Conservation (phyloP, 495 filamentous ascomycete species). For the Hypoxylon lienhwacheense region DNA sequence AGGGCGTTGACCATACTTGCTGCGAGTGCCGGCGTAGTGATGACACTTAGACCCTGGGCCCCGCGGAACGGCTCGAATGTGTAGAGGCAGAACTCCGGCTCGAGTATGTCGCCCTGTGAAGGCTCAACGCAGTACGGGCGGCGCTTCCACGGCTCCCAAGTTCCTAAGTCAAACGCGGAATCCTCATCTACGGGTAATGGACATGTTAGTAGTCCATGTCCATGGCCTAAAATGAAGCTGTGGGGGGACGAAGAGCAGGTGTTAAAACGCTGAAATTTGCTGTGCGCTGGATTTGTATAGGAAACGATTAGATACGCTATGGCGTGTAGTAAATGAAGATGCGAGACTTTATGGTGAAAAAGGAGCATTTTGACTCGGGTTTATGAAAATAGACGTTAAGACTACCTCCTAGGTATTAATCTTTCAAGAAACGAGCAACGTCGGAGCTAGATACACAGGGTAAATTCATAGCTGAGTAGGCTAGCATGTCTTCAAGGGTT, state of each 20-base stretch:
- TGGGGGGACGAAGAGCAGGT: slow-evolving; percentile 1
- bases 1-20: slow-evolving; percentile 38
- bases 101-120: slow-evolving; percentile 3
- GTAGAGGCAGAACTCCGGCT: slow-evolving; percentile 41
- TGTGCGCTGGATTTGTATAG: background rate
- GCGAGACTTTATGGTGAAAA: background rate
- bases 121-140: slow-evolving; percentile 35
- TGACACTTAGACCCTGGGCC: slow-evolving; percentile 37
- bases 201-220: slow-evolving; percentile 3
- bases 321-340: background rate
- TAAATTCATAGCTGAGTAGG: background rate
- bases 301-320: background rate
- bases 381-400: background rate
- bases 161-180: slow-evolving; percentile 15
- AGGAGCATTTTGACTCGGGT: background rate
- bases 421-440: background rate
- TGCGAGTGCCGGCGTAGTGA: slow-evolving; percentile 32
- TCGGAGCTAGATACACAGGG: background rate
- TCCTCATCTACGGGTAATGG: slow-evolving; percentile 26
- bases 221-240: background rate
- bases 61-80: slow-evolving; percentile 38
- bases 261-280: background rate
- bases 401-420: too few species aligned
- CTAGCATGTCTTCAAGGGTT: background rate
- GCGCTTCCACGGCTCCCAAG: slow-evolving; percentile 35